These are phyloP conservation scores for Zygoascus flipseniorum DNA, from an alignment of 805 yeast species.

Conservation along the genomic window DNA sequence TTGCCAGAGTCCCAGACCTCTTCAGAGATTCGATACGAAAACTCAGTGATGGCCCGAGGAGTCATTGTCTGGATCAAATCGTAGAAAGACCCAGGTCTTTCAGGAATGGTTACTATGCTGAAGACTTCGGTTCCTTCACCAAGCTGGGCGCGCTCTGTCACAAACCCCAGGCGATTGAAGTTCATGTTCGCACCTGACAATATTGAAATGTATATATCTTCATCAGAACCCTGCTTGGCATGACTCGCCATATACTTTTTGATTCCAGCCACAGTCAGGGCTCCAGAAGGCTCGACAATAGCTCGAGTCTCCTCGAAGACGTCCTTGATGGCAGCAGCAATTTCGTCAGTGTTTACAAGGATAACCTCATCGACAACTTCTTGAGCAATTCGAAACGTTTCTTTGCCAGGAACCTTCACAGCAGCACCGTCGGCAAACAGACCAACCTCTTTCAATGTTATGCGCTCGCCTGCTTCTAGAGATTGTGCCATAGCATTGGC, in stretches of 20 bases:
- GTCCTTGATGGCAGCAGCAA: slow-evolving; percentile 95
- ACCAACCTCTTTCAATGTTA: slow-evolving; percentile 68
- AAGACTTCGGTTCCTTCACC: slow-evolving; percentile 98
- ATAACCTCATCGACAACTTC: slow-evolving; percentile 85
- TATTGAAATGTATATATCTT: slow-evolving; percentile 70
- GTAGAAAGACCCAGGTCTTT: slow-evolving; percentile 82
- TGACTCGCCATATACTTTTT: slow-evolving; percentile 59
- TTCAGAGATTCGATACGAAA: slow-evolving; percentile 67
- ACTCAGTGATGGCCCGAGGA: slow-evolving; percentile 91
- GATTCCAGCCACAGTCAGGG: slow-evolving; percentile 90
- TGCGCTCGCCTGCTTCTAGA: slow-evolving; percentile 45
- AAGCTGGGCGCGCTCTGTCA: slow-evolving; percentile 93
- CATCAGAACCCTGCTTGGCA: slow-evolving; percentile 62
- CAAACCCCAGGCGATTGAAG: slow-evolving; percentile 91
- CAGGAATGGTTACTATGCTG: slow-evolving; percentile 84
- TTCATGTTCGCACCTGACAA: slow-evolving; percentile 98
- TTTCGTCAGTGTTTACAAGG: slow-evolving; percentile 81
- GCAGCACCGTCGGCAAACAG: slow-evolving; percentile 98
- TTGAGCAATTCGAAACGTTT: slow-evolving; percentile 74
- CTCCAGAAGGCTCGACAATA: slow-evolving; percentile 95
- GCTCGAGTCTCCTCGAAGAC: slow-evolving; percentile 92
- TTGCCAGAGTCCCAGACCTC: slow-evolving; percentile 23
- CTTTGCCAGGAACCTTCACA: slow-evolving; percentile 81
- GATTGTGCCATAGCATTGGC: slow-evolving; percentile 88
- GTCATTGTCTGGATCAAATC: slow-evolving; percentile 66